phyloP scores from a whole-genome alignment of 176 grass and related monocot genomes.

The Panicum miliaceum region DNA sequence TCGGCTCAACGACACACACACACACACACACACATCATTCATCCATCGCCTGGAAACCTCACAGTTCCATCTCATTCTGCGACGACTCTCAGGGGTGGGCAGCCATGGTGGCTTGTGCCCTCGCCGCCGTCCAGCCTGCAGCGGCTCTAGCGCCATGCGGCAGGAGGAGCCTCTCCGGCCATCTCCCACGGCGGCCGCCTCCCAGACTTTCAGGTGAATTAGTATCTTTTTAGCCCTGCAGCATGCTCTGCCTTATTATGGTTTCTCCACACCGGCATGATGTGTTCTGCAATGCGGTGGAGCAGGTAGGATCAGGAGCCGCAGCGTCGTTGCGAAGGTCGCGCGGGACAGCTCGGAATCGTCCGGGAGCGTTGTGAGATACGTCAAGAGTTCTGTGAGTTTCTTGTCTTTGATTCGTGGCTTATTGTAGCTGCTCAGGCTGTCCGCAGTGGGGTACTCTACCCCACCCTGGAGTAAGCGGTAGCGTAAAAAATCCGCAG shows the following conservation, averaged over 20 bases:
- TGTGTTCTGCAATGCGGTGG: conserved; percentile 2
- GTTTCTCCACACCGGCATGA: background rate
- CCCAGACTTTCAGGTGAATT: conserved; percentile 50
- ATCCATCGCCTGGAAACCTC: background rate
- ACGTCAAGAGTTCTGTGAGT: conserved; percentile 74
- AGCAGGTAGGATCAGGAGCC: conserved; percentile 53
- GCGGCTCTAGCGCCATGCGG: conserved; percentile 29
- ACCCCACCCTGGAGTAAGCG: too few species aligned
- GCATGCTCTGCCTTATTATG: background rate
- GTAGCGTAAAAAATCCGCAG: too few species aligned
- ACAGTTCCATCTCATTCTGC: background rate
- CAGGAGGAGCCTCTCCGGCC: conserved; percentile 29
- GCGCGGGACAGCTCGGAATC: conserved; percentile 66
- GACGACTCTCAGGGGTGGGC: background rate
- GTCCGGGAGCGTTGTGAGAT: conserved; percentile 66
- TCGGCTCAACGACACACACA: background rate
- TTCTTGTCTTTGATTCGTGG: background rate
- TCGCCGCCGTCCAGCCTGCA: conserved; percentile 43
- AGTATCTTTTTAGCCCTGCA: too few species aligned
- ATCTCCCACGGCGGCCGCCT: conserved; percentile 32
- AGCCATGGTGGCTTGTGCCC: conserved; percentile 52
- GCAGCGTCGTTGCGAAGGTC: conserved; percentile 54
- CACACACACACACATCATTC: too few species aligned
- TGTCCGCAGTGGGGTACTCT: too few species aligned
- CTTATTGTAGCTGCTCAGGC: background rate